Evolutionary conservation across 2,329 filamentous ascomycete genomes (phyloP), one percentile per base, ranked within the genome.

Genomic region (Colletotrichum scovillei): DNA sequence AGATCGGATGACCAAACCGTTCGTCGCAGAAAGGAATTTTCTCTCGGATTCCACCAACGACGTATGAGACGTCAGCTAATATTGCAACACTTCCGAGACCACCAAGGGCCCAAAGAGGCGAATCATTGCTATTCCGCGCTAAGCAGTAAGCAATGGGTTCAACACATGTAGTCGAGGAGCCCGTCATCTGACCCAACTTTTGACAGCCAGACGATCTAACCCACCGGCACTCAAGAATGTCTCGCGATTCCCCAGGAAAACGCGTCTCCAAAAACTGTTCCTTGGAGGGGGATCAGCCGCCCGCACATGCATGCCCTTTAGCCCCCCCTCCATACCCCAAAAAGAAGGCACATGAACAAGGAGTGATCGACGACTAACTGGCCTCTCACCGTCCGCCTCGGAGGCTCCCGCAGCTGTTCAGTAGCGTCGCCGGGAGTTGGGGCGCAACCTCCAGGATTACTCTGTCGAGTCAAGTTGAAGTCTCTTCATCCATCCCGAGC

Each of bases 261-360:
- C 22, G 56, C 63, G 53, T 46, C 28, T 28, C 55, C 24, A 35
- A 52, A 28, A n/a, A 38, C 22, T 30, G 3, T 35, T 30, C 24
- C 60, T n/a, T 53, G 26, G 26, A 22, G 35, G 57, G 46, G 57
- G 28, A 69, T 57, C 65, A 72, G 46, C 64, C 46, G 64, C 57
- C 32, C 68, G 58, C 42, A 19, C 24, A 38, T 53, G 62, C 46
- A 62, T 19, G n/a, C 14, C 14, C 14, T 16, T 42, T 42, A 16
- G 16, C 14, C 35, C 59, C 67, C 67, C 22, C 52, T 30, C 30
- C 53, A 35, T 59, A 52, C 28, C 22, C 42, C 24, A 24, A 24
- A n/a, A n/a, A 26, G 8, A 22, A 32, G 28, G 63, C 67, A 70
- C 64, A 57, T 68, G 69, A 35, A 11, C 64, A 26, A n/a, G 24